Percentiles rank a stretch among this genome's conserved stretches.
Evolutionary conservation across 108 stramenopile species (phyloP).

Genomic region (Nitzschia sp.): DNA sequence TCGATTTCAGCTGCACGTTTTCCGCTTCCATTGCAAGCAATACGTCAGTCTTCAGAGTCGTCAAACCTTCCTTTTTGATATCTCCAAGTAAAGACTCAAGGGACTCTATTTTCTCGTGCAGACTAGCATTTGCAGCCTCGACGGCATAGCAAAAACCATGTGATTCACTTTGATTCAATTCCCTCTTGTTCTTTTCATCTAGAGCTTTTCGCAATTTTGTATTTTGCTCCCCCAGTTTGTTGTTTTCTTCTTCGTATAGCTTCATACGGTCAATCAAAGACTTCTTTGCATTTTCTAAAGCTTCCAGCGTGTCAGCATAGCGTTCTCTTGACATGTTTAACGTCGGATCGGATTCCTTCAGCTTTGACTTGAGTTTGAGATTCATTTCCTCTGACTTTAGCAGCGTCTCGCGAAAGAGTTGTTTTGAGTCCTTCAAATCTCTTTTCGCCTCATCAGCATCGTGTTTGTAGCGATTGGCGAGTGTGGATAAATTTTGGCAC

Average conservation of each 20-base stretch:
- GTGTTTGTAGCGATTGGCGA: slow-evolving; percentile 17
- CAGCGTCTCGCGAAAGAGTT: slow-evolving; percentile 15
- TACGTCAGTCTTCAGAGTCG: not conserved
- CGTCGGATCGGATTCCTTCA: slow-evolving; percentile 8
- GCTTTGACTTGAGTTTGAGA: slow-evolving; percentile 12
- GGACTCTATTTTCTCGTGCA: slow-evolving; percentile 1
- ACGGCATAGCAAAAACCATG: not conserved
- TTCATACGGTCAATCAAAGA: not conserved
- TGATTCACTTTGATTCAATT: not conserved
- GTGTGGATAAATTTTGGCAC: slow-evolving; percentile 12
- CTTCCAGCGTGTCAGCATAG: not conserved
- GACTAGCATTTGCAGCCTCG: slow-evolving; percentile 3
- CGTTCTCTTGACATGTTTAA: slow-evolving; percentile 3
- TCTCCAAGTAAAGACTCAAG: slow-evolving; percentile 3
- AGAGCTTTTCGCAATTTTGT: not conserved
- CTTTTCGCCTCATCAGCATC: slow-evolving; percentile 8
- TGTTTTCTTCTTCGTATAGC: slow-evolving; percentile 1
- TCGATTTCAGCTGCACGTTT: not conserved
- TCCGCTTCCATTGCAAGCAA: not conserved
- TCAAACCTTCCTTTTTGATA: not conserved
- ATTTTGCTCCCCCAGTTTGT: not conserved
- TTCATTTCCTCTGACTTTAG: slow-evolving; percentile 12
- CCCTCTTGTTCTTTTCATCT: not conserved
- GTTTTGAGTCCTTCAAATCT: slow-evolving; percentile 19
- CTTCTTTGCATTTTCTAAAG: slow-evolving; percentile 1